Evolutionary conservation across 441 rosid species (phyloP).

Genomic region (Raphanus hybrid): DNA sequence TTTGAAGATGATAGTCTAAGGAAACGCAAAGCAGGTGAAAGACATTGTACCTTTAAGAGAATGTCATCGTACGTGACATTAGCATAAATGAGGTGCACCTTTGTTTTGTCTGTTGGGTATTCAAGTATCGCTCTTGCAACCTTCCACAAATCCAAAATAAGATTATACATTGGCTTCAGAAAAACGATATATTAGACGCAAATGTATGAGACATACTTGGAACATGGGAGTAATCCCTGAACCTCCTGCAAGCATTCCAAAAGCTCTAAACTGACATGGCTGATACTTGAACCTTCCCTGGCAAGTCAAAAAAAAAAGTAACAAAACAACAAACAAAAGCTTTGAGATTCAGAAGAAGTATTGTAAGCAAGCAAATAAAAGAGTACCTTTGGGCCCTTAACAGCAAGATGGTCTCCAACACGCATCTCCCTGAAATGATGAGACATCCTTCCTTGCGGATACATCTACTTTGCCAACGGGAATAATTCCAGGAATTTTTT

Average conservation of each 20-base stretch:
- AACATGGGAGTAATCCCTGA: too few species aligned
- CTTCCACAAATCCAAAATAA: slow-evolving; percentile 41
- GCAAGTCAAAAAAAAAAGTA: slow-evolving; percentile 3
- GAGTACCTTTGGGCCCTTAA: slow-evolving; percentile 93
- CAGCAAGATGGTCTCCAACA: slow-evolving; percentile 82
- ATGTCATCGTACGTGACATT: too few species aligned
- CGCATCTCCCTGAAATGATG: slow-evolving; percentile 94
- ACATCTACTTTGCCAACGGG: slow-evolving; percentile 59
- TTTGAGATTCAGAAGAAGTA: slow-evolving; percentile 20
- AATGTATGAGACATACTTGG: neutral
- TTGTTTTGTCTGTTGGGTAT: slow-evolving; percentile 76
- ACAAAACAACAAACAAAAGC: neutral
- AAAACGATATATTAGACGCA: neutral
- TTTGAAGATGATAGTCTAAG: too few species aligned
- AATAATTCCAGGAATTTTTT: neutral
- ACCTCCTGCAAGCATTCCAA: too few species aligned
- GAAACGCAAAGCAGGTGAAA: neutral
- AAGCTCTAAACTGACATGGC: too few species aligned
- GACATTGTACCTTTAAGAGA: too few species aligned
- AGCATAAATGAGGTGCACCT: slow-evolving; percentile 36
- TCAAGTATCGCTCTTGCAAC: slow-evolving; percentile 87
- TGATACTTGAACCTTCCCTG: slow-evolving; percentile 84
- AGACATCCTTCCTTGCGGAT: slow-evolving; percentile 97
- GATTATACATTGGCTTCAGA: too few species aligned
- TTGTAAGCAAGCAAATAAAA: neutral